Evolutionary conservation across 2,329 filamentous ascomycete species (phyloP), one percentile per base, ranked within the genome.

Genomic region (Paecilomyces sp.): DNA sequence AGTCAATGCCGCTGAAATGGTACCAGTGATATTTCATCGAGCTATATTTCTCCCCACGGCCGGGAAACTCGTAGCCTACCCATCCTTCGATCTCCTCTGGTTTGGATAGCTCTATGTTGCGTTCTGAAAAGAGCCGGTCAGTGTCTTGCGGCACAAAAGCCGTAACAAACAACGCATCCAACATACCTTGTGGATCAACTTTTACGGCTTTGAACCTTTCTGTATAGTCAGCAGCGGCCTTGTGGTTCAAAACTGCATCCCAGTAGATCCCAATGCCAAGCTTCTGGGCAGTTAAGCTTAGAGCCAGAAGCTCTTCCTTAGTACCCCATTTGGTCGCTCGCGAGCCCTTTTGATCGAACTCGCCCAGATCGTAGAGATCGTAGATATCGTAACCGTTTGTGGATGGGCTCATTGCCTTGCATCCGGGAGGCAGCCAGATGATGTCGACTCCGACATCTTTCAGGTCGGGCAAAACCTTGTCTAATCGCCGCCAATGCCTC

Each of bases 191-290:
- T 0, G 76, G 71, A 67, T 90, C 82, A 25, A 90, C 88, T 70
- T 87, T 85, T 53, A 88, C 80, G 1, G 85, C 86, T 60, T 77
- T 74, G 59, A 82, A 87, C 58, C 81, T 81, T 69, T 90, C 88
- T 28, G 81, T 85, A 57, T 78, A 78, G 69, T 91, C 88, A 6
- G 85, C 88, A 2, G 82, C 87, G 2, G 87, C 86, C 70, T 88
- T 89, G 70, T 90, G 88, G 66, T 90, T 91, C 53, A 90, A 75
- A 6, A 91, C 87, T 1, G 86, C 85, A 70, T 90, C 88, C 80
- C 86, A 90, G 64, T 88, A 81, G 0, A 89, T 66, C 0, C 82
- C 80, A 8, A 90, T 77, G 0, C 81, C 82, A 25, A 80, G 64
- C 41, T 80, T 74, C 56, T 81, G 77, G 0, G 86, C 85, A 12